These are phyloP conservation scores for Lolium rigidum DNA, from an alignment of 176 grass and related monocot species.

Conservation along the genomic window DNA sequence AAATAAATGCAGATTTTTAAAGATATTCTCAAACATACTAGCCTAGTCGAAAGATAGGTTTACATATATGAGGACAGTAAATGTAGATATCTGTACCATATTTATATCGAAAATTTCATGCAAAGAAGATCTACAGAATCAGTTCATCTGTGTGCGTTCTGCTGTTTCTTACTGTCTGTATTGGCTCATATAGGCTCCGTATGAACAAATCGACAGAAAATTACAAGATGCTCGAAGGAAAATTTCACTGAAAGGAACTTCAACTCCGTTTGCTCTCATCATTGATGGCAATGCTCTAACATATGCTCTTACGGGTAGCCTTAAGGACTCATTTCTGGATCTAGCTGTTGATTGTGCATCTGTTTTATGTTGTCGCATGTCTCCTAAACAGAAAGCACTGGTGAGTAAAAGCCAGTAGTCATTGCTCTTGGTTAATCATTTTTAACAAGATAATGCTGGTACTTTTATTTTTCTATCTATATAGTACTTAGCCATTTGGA, in stretches of 20 bases:
- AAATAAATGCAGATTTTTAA: conserved; percentile 10
- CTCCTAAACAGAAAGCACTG: conserved; percentile 96
- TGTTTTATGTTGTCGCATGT: conserved; percentile 93
- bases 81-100: neutral
- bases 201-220: conserved; percentile 59
- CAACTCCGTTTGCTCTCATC: conserved; percentile 78
- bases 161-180: conserved; percentile 10
- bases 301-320: conserved; percentile 66
- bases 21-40: conserved; percentile 26
- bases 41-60: neutral
- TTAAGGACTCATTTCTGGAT: conserved; percentile 72
- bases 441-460: conserved; percentile 22
- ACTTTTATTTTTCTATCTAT: neutral
- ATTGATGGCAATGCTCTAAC: conserved; percentile 90
- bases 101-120: neutral
- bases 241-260: conserved; percentile 42
- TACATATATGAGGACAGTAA: conserved; percentile 17
- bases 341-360: conserved; percentile 83
- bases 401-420: conserved; percentile 48
- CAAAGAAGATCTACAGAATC: neutral
- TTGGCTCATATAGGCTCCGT: conserved; percentile 38
- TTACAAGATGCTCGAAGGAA: conserved; percentile 61
- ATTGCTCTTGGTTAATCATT: conserved; percentile 19
- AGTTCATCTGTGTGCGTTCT: neutral
- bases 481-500: conserved; percentile 18